Conservation (phyloP, 2,329 filamentous ascomycete genomes). For the Venturia carpophila region DNA sequence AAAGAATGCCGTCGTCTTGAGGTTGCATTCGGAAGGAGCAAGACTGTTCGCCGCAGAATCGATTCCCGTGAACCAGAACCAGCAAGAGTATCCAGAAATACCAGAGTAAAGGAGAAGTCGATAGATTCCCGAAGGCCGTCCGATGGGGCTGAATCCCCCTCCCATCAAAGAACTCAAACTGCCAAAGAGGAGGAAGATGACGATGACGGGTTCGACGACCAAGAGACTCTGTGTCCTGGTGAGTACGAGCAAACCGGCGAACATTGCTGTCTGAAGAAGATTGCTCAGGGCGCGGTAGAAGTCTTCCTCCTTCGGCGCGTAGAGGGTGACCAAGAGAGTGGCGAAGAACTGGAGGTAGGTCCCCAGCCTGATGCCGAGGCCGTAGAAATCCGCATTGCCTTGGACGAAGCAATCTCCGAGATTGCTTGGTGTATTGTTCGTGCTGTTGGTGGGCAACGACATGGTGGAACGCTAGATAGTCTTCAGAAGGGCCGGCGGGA, state of each 20-base stretch:
- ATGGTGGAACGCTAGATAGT: neutral
- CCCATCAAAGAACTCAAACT: slow-evolving; percentile 5
- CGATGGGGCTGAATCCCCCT: neutral
- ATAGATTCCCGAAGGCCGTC: slow-evolving; percentile 7
- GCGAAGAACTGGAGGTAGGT: slow-evolving; percentile 8
- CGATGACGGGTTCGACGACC: neutral
- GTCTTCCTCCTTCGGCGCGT: neutral
- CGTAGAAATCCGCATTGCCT: slow-evolving; percentile 10
- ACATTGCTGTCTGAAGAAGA: slow-evolving; percentile 5
- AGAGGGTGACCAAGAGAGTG: neutral
- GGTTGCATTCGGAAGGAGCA: neutral
- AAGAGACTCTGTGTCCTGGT: neutral
- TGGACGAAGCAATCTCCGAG: neutral
- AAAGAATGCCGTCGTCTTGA: slow-evolving; percentile 2
- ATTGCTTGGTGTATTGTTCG: neutral
- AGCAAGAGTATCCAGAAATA: slow-evolving; percentile 6
- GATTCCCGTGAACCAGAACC: neutral
- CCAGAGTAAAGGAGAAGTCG: slow-evolving; percentile 4
- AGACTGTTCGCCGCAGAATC: neutral
- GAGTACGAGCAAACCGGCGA: neutral
- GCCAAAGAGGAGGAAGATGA: slow-evolving; percentile 2
- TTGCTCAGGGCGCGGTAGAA: slow-evolving; percentile 6
- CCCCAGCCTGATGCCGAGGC: slow-evolving; percentile 1
- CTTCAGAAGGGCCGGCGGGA: neutral
- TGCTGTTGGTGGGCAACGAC: neutral